These are phyloP conservation scores for Penicillium vulpinum DNA, from an alignment of 2,329 filamentous ascomycete species.

Conservation along the genomic window DNA sequence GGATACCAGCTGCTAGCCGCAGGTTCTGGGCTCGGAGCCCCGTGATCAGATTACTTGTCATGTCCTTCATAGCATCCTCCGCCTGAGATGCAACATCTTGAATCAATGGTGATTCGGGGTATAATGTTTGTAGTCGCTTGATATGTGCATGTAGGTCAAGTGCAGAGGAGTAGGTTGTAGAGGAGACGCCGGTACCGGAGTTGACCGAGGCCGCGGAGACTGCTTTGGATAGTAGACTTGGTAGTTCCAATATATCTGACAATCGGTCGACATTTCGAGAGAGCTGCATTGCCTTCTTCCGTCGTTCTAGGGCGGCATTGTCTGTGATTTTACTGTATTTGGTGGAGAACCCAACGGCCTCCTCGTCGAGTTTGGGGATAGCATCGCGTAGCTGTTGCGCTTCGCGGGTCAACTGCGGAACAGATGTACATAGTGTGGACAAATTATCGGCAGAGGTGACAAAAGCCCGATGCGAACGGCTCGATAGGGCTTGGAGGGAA, in stretches of 20 bases:
- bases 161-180: constrained; percentile 79
- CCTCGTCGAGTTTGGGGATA: constrained; percentile 76
- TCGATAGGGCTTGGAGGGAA: constrained; percentile 82
- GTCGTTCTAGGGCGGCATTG: constrained; percentile 67
- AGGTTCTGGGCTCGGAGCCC: constrained; percentile 74
- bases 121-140: constrained; percentile 77
- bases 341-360: constrained; percentile 76
- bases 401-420: constrained; percentile 69
- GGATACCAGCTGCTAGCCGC: constrained; percentile 85
- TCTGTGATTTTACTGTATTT: constrained; percentile 75
- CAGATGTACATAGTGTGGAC: constrained; percentile 66
- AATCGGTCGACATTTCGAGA: constrained; percentile 85
- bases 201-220: constrained; percentile 47
- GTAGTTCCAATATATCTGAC: constrained; percentile 87
- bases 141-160: constrained; percentile 94
- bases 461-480: constrained; percentile 81
- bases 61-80: constrained; percentile 81
- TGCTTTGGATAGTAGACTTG: constrained; percentile 78
- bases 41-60: constrained; percentile 79
- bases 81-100: constrained; percentile 72
- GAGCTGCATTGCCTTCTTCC: constrained; percentile 78
- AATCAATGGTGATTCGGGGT: constrained; percentile 75
- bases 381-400: constrained; percentile 67
- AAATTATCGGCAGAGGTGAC: constrained; percentile 79
- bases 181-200: constrained; percentile 41